Percentiles rank a stretch among this genome's conserved stretches.
Conservation (phyloP, 352 stramenopile genomes). For the Globisporangium nodosum region DNA sequence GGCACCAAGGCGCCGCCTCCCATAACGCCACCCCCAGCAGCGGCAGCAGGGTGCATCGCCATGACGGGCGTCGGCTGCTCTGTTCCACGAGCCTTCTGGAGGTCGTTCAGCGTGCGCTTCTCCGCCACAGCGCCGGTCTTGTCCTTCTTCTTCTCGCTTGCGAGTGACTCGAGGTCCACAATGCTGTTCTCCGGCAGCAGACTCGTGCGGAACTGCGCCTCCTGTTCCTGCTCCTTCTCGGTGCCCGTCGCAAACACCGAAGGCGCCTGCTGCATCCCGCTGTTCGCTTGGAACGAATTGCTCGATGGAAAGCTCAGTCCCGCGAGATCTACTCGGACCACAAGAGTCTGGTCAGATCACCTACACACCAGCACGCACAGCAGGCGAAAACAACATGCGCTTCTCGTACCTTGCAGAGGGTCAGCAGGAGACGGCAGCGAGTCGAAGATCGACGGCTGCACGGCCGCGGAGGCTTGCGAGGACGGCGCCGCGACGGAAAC, state of each 20-base stretch:
- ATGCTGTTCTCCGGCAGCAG: slow-evolving; percentile 65
- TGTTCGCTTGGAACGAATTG: slow-evolving; percentile 4
- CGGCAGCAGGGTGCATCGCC: slow-evolving; percentile 13
- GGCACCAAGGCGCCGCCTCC: slow-evolving; percentile 8
- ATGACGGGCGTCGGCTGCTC: slow-evolving; percentile 31
- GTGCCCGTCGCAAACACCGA: neutral
- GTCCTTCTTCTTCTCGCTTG: slow-evolving; percentile 44
- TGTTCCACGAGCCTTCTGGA: slow-evolving; percentile 36
- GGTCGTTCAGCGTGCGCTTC: slow-evolving; percentile 50
- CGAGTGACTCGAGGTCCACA: slow-evolving; percentile 49
- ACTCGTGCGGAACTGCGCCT: slow-evolving; percentile 32
- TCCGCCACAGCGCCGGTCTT: slow-evolving; percentile 20
- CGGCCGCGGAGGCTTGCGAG: slow-evolving; percentile 4
- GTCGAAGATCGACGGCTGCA: slow-evolving; percentile 39
- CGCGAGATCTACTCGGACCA: slow-evolving; percentile 27
- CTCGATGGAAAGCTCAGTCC: slow-evolving; percentile 38
- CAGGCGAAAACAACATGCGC: too few species aligned
- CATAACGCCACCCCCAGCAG: neutral
- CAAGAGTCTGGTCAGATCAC: neutral
- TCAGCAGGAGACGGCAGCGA: slow-evolving; percentile 12
- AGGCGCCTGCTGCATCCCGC: slow-evolving; percentile 4
- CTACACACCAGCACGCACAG: neutral
- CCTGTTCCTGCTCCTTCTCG: slow-evolving; percentile 1
- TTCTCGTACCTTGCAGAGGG: slow-evolving; percentile 26
- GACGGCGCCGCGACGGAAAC: slow-evolving; percentile 7